phyloP scores from a whole-genome alignment of 2,329 filamentous ascomycete genomes.

The Pseudogymnoascus sp. region DNA sequence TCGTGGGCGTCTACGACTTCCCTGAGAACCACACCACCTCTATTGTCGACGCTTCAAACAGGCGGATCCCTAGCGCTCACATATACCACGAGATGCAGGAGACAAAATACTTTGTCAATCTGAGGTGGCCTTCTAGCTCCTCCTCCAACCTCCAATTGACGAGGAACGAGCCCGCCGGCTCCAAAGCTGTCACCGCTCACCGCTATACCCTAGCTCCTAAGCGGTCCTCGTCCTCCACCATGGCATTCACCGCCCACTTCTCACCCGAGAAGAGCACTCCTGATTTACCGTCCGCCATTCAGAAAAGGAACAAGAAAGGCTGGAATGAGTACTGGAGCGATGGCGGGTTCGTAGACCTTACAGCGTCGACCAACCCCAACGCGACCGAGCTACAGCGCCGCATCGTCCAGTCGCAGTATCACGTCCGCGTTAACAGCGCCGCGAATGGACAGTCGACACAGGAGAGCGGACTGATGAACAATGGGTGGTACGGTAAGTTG shows the following conservation, averaged over 20 bases:
- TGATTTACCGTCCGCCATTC: slow-evolving; percentile 22
- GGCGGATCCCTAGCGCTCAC: slow-evolving; percentile 20
- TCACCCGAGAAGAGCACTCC: slow-evolving; percentile 24
- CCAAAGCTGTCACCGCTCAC: background rate
- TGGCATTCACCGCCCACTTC: slow-evolving; percentile 29
- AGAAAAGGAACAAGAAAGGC: slow-evolving; percentile 19
- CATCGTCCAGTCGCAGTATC: slow-evolving; percentile 38
- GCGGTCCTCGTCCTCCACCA: slow-evolving; percentile 12
- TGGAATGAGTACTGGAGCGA: slow-evolving; percentile 25
- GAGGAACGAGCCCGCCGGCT: background rate
- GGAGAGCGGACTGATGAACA: slow-evolving; percentile 39
- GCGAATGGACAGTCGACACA: slow-evolving; percentile 33
- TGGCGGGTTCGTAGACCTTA: slow-evolving; percentile 37
- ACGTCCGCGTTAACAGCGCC: slow-evolving; percentile 37
- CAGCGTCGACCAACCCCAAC: slow-evolving; percentile 28
- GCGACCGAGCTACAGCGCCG: slow-evolving; percentile 38
- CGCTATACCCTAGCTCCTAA: background rate
- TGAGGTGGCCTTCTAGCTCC: background rate
- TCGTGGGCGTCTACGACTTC: slow-evolving; percentile 32
- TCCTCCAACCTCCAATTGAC: background rate
- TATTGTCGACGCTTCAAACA: slow-evolving; percentile 10
- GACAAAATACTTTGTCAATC: slow-evolving; percentile 31
- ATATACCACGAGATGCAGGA: slow-evolving; percentile 34
- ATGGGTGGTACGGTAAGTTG: slow-evolving; percentile 37
- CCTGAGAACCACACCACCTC: slow-evolving; percentile 30